Evolutionary conservation across 1,139 yeast species (phyloP), one percentile per base, ranked within the genome.

Genomic region (Yarrowia galli): DNA sequence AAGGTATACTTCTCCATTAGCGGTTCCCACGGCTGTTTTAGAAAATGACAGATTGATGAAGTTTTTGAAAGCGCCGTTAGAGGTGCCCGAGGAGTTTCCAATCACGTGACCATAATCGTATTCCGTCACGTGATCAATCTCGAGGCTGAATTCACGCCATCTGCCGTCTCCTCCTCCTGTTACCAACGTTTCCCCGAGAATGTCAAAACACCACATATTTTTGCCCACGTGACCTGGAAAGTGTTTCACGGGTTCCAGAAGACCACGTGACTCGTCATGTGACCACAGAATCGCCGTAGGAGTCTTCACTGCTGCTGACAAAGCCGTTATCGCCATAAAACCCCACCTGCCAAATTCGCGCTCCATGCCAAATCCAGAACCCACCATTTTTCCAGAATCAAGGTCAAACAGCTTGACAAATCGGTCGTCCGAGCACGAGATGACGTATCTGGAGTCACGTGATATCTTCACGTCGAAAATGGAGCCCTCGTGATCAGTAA

Each of bases 321-420:
- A 89, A 75, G 15, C 77, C 74, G 1, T 74, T 71, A 51, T 79
- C 75, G 9, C 76, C 77, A 70, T 81, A 84, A 76, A 92, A 92
- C 56, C 82, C 82, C 67, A 95, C 81, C 54, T 85, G 85, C 99
- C 99, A 95, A 54, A 95, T 92, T 75, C 99, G 84, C 0, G 98
- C 93, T 3, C 91, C 89, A 76, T 95, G 99, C 98, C 98, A 98
- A 98, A 95, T 0, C 97, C 98, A 48, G 87, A 85, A 0, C 95
- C 89, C 45, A 90, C 72, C 40, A 87, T 78, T 9, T 79, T 72
- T 0, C 96, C 95, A 3, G 73, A 61, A 8, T 75, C 73, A 70
- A 88, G 79, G 71, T 86, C 86, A 87, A 93, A 93, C 13, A 95
- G 76, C 68, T 89, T 88, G 66, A 95, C 86, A 0, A 97, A 90